A percentile compares a stretch with the other conserved stretches of the same genome.
phyloP scores from a whole-genome alignment of 1,139 yeast species.

The Lodderomyces parapsilosis region DNA sequence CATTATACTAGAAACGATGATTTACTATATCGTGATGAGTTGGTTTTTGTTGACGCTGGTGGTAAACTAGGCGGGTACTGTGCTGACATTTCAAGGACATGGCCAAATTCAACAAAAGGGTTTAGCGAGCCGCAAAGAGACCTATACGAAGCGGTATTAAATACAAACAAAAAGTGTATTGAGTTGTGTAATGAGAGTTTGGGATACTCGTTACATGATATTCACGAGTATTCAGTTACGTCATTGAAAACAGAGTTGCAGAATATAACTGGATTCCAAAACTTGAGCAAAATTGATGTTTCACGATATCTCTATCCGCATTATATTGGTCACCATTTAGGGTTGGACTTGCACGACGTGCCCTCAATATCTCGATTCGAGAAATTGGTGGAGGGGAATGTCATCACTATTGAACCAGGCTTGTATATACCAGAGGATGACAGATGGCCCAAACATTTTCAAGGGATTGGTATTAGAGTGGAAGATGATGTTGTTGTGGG shows the following conservation, averaged over 20 bases:
- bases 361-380: slow-evolving; percentile 58
- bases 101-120: slow-evolving; percentile 77
- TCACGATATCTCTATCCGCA: slow-evolving; percentile 76
- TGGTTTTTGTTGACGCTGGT: slow-evolving; percentile 94
- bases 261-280: slow-evolving; percentile 63
- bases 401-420: slow-evolving; percentile 93
- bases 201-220: slow-evolving; percentile 63
- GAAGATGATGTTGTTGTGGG: slow-evolving; percentile 92
- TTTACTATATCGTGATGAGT: slow-evolving; percentile 66
- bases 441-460: slow-evolving; percentile 74
- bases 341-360: slow-evolving; percentile 88
- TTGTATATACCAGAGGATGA: slow-evolving; percentile 73
- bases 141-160: slow-evolving; percentile 81
- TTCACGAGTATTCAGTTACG: slow-evolving; percentile 69
- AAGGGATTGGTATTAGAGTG: slow-evolving; percentile 90
- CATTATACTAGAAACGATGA: slow-evolving; percentile 92
- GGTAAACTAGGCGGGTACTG: slow-evolving; percentile 94
- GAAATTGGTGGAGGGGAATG: slow-evolving; percentile 60
- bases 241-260: slow-evolving; percentile 61
- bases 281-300: slow-evolving; percentile 50
- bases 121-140: slow-evolving; percentile 81
- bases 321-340: slow-evolving; percentile 92
- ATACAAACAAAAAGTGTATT: slow-evolving; percentile 79
- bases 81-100: slow-evolving; percentile 92
- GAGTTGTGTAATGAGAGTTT: slow-evolving; percentile 55